phyloP scores from a whole-genome alignment of 805 yeast genomes.

The Candida succiphila region DNA sequence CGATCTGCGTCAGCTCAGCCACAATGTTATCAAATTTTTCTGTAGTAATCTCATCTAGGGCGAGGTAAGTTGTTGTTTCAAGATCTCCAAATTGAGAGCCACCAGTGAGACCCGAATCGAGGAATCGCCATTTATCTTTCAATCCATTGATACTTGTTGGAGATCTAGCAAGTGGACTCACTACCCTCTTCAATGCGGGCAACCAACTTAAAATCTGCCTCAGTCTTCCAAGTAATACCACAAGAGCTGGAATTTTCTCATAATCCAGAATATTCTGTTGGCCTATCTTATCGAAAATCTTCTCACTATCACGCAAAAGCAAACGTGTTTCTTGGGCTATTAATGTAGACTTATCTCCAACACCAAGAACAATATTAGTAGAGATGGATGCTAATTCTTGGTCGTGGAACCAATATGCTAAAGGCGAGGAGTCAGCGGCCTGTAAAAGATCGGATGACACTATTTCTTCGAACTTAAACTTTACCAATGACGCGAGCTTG shows the following conservation, averaged over 20 bases:
- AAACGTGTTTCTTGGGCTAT: conserved; percentile 18
- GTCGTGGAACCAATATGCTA: conserved; percentile 26
- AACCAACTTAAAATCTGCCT: conserved; percentile 54
- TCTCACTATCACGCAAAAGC: conserved; percentile 17
- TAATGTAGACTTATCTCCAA: conserved; percentile 5
- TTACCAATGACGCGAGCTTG: conserved; percentile 23
- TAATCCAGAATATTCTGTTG: conserved; percentile 43
- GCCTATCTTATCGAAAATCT: conserved; percentile 20
- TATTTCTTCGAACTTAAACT: conserved; percentile 22
- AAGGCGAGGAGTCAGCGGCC: conserved; percentile 5
- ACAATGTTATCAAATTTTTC: conserved; percentile 28
- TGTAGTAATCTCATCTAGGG: conserved; percentile 18
- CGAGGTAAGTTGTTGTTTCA: conserved; percentile 8
- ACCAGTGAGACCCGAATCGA: conserved; percentile 4
- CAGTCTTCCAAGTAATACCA: conserved; percentile 43
- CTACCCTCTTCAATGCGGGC: conserved; percentile 38
- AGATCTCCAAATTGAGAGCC: not conserved
- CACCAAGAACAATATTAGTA: conserved; percentile 15
- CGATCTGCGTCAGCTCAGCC: conserved; percentile 23
- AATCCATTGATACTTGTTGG: conserved; percentile 11
- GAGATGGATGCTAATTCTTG: conserved; percentile 22
- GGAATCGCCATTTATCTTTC: conserved; percentile 21
- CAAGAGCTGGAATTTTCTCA: conserved; percentile 38
- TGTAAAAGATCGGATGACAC: conserved; percentile 10
- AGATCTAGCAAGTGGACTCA: conserved; percentile 5